Base-by-base conservation (phyloP, 2,329 filamentous ascomycete species). In the Fusarium sp. region DNA sequence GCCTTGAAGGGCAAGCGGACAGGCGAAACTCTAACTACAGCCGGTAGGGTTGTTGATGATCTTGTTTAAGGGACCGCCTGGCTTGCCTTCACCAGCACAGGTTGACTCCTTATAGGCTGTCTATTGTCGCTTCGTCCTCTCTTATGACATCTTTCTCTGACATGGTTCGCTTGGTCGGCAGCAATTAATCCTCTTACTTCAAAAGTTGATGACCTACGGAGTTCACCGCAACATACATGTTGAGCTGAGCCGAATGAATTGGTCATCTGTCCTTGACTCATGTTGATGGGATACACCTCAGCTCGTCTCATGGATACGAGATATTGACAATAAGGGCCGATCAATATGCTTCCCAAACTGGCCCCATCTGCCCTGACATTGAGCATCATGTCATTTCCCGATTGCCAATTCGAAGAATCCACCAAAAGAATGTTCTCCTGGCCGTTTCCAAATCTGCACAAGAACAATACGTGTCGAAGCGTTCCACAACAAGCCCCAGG, bases 1-100 rank as follows among this genome's bases (percentile, higher is more conserved):
- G 66, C 71, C 59, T 67, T 66, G 51, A 67, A 54, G 58, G 52
- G 59, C 57, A 59, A 42, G 26, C 56, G 56, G 58, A 47, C 54
- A 62, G 53, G 43, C 62, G 62, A 65, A 54, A 60, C 57, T 54
- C 40, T 59, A 57, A 65, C 54, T 38, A 36, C 36, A 44, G 26
- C 60, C 47, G 52, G 62, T 47, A 65, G 43, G 36, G 47, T 45
- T 63, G 54, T 28, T 34, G 54, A 62, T 60, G 57, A 67, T 62
- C 57, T 61, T 46, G 13, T 38, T 42, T 15, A 45, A 52, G 44
- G 57, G 63, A 43, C 54, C 31, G 51, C 45, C 34, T 50, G 7
- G 36, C 34, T n/a, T 49, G 17, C 31, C 22, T 38, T 36, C 31
- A 45, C 21, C 55, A 43, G 38, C 36, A 44, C 34, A 38, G 13